phyloP scores from a whole-genome alignment of 129 eudicot genomes.

The Flaveria robusta region DNA sequence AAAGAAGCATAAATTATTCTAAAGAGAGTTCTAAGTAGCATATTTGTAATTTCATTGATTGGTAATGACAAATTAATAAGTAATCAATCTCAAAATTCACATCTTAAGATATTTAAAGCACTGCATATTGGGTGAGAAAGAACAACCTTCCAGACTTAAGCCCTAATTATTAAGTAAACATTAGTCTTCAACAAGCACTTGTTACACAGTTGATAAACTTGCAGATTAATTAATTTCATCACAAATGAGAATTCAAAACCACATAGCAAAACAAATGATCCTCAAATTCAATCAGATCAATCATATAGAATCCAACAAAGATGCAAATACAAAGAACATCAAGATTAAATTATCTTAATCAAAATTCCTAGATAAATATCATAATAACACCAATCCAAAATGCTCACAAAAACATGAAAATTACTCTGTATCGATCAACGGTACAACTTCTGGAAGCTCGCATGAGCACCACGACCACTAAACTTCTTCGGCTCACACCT shows the following conservation, averaged over 20 bases:
- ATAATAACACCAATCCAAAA: neutral
- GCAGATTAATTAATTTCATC: too few relatives aligned
- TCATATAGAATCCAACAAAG: neutral
- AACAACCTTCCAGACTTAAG: slow-evolving; percentile 1
- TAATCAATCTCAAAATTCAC: neutral
- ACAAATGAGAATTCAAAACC: neutral
- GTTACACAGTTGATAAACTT: too few relatives aligned
- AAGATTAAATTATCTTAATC: neutral
- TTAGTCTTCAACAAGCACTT: too few relatives aligned
- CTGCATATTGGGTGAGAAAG: slow-evolving; percentile 14
- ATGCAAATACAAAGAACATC: neutral
- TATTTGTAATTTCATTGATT: too few relatives aligned
- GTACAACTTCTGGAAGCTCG: slow-evolving; percentile 8
- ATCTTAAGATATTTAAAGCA: neutral
- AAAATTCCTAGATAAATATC: neutral
- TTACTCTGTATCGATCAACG: slow-evolving; percentile 2
- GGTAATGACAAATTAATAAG: too few relatives aligned
- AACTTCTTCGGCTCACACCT: slow-evolving; percentile 20
- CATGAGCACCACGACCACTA: slow-evolving; percentile 17
- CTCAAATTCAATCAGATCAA: neutral
- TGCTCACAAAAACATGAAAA: slow-evolving; percentile 18
- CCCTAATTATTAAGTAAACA: neutral
- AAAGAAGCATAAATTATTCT: too few relatives aligned
- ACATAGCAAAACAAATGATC: neutral
- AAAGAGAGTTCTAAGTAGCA: too few relatives aligned